Base-by-base conservation (phyloP, 2,329 filamentous ascomycete species). In the Neopestalotiopsis sp. region DNA sequence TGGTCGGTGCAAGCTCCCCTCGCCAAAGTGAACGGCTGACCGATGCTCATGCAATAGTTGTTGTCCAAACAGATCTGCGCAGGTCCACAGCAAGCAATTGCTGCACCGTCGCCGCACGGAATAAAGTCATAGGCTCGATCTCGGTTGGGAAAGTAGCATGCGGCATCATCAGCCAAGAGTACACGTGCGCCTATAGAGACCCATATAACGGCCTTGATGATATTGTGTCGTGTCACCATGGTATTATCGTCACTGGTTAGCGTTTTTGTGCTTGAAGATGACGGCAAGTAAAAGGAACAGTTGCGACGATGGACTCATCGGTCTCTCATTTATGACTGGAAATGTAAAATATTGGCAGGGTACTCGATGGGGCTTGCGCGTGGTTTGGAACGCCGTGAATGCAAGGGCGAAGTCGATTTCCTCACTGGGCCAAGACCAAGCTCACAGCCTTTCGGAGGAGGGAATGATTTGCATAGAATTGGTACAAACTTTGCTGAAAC, bases 111-210 rank as follows among this genome's bases (percentile, higher is more conserved):
- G 2, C 56, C 56, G 28, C 20, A 58, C 5, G 56, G 56, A 5
- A 32, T 14, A 7, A 28, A 24, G 56, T 58, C 56, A 20, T 58
- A 58, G 20, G 56, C 56, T 58, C 28, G 56, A 32, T 58, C 56
- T 30, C 56, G 56, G 56, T 58, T 58, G 20, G 56, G 56, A 32
- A 58, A 58, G 20, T 58, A 58, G 56, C 56, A 58, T 58, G 20
- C 12, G 5, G 56, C 5, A 20, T 58, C 14, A 5, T 58, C 56
- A 12, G 56, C 56, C 5, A 1, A 20, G 12, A 58, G 17, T 20
- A 58, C 9, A 5, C n/a, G 20, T 20, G 20, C 28, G 56, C 20
- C 3, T 9, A 62, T 13, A 13, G 4, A 49, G 13, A 5, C 4
- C 13, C 13, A 49, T 13, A 49, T 5, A 6, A 7, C 42, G 42